Conservation (phyloP, 768 basidiomycete genomes). For the Leucocoprinus birnbaumii region DNA sequence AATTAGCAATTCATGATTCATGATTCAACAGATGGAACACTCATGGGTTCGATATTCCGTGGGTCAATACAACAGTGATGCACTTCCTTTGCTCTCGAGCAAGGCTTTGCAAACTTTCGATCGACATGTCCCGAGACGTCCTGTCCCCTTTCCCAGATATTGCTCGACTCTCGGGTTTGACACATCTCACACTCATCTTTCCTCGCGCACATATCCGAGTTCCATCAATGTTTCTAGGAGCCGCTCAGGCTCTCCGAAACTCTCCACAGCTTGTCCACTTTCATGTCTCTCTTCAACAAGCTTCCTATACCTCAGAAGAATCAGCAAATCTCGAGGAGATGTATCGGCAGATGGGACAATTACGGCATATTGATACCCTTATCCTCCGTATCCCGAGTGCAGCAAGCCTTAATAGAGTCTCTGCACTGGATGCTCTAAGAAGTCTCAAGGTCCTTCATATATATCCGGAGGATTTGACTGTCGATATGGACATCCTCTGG, state of each 20-base stretch:
- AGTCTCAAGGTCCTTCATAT: background rate
- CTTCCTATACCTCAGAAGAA: background rate
- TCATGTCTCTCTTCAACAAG: background rate
- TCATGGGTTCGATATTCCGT: background rate
- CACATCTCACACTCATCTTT: background rate
- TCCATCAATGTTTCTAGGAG: background rate
- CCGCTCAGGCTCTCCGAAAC: background rate
- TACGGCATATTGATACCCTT: too few relatives aligned
- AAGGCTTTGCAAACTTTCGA: background rate
- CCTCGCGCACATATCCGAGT: background rate
- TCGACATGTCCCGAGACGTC: background rate
- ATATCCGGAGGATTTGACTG: background rate
- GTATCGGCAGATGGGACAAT: background rate
- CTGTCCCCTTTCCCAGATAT: background rate
- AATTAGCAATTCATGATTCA: too few relatives aligned
- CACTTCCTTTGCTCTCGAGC: background rate
- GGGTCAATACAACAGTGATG: background rate
- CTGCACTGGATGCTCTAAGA: background rate
- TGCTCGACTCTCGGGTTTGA: background rate
- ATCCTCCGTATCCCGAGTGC: too few relatives aligned
- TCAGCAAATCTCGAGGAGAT: background rate
- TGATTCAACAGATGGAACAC: slow-evolving; percentile 1
- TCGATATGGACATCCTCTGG: background rate
- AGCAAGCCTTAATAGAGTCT: background rate
- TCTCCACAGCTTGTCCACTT: background rate